Evolutionary conservation across 108 stramenopile genomes (phyloP).

Genomic region (Mayamaea pseudoterrestris): DNA sequence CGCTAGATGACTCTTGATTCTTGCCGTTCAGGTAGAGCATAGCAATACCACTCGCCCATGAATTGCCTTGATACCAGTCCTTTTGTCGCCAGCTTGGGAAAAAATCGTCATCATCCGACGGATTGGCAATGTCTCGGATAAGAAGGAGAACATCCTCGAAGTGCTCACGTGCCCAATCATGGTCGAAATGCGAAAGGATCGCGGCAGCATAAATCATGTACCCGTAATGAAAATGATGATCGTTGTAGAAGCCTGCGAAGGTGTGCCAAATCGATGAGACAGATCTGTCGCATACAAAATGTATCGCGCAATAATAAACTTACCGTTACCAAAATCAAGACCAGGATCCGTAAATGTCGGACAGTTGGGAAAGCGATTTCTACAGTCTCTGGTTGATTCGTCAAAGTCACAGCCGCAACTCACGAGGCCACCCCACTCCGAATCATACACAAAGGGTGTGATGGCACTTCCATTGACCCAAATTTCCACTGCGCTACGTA

Average conservation of each 20-base stretch:
- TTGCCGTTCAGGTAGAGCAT: slow-evolving; percentile 78
- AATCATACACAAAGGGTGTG: slow-evolving; percentile 79
- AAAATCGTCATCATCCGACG: slow-evolving; percentile 54
- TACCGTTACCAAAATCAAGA: slow-evolving; percentile 81
- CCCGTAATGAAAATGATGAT: slow-evolving; percentile 90
- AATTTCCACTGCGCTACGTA: slow-evolving; percentile 53
- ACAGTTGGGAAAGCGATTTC: slow-evolving; percentile 70
- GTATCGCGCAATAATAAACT: not conserved
- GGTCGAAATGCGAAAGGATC: slow-evolving; percentile 70
- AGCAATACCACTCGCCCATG: slow-evolving; percentile 87
- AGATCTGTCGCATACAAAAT: not conserved
- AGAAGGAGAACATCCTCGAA: slow-evolving; percentile 72
- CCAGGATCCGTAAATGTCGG: slow-evolving; percentile 75
- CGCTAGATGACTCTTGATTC: slow-evolving; percentile 89
- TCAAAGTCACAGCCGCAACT: slow-evolving; percentile 83
- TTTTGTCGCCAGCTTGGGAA: slow-evolving; percentile 84
- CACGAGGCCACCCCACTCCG: slow-evolving; percentile 73
- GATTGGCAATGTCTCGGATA: slow-evolving; percentile 87
- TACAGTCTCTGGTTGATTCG: slow-evolving; percentile 33
- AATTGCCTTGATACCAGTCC: slow-evolving; percentile 77
- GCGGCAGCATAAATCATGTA: slow-evolving; percentile 92
- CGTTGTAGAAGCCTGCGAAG: slow-evolving; percentile 72
- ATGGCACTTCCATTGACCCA: slow-evolving; percentile 88
- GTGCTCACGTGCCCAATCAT: slow-evolving; percentile 66
- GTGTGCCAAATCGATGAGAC: slow-evolving; percentile 1